A percentile compares a stretch with the other conserved stretches of the same genome.
Conservation (phyloP, 2,329 filamentous ascomycete genomes). For the Pleomassaria siparia region DNA sequence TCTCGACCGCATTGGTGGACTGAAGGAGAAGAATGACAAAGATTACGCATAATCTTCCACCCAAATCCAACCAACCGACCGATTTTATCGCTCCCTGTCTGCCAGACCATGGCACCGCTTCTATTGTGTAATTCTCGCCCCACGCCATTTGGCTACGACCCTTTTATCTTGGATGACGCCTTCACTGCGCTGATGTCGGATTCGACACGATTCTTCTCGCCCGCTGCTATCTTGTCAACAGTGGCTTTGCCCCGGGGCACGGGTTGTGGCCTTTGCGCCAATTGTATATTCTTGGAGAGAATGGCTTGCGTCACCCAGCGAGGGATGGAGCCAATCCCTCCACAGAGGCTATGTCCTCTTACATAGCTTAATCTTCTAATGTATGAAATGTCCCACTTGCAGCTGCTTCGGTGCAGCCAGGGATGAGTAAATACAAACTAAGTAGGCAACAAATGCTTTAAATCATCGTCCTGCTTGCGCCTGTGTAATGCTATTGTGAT, state of each 20-base stretch:
- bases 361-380: constrained; percentile 47
- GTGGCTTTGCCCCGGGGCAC: constrained; percentile 17
- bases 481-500: no score
- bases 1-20: constrained; percentile 87
- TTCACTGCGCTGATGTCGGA: constrained; percentile 22
- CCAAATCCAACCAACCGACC: background rate
- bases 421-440: constrained; percentile 39
- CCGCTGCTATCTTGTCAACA: constrained; percentile 11
- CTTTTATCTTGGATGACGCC: constrained; percentile 37
- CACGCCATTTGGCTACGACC: constrained; percentile 43
- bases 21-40: constrained; percentile 82
- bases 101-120: background rate
- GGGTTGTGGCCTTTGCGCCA: constrained; percentile 20
- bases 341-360: constrained; percentile 41
- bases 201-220: constrained; percentile 29
- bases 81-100: background rate
- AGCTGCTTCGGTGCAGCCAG: constrained; percentile 31
- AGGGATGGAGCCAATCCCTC: constrained; percentile 19
- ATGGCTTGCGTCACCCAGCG: constrained; percentile 26
- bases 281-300: constrained; percentile 44
- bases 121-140: background rate
- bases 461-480: background rate
- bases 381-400: constrained; percentile 39
- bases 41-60: constrained; percentile 30
- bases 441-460: constrained; percentile 17